phyloP scores from a whole-genome alignment of 208 protist species.

The Tritrichomonas foetus region DNA sequence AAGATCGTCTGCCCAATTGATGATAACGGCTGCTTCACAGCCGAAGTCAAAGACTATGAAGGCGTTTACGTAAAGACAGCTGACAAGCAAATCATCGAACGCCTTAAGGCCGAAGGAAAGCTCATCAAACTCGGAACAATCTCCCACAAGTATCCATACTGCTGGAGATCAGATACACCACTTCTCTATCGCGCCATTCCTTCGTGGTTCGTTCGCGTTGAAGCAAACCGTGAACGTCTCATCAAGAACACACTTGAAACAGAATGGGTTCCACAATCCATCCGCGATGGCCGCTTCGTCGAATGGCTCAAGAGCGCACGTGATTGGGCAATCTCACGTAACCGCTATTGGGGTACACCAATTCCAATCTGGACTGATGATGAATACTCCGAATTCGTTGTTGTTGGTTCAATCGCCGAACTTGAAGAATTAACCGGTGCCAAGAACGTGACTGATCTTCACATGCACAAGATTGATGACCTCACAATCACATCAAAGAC shows the following conservation, averaged over 20 bases:
- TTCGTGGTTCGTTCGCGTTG: constrained; percentile 97
- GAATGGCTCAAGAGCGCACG: constrained; percentile 94
- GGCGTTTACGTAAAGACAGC: constrained; percentile 92
- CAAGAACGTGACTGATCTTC: constrained; percentile 78
- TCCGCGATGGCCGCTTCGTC: constrained; percentile 92
- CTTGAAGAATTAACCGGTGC: constrained; percentile 70
- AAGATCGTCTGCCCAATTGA: constrained; percentile 92
- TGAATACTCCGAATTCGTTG: constrained; percentile 82
- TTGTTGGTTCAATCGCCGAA: constrained; percentile 86
- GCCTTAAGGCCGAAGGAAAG: constrained; percentile 76
- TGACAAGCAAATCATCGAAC: constrained; percentile 83
- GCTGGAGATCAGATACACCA: constrained; percentile 95
- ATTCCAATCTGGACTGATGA: constrained; percentile 91
- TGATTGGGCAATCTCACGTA: constrained; percentile 97
- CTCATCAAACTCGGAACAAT: constrained; percentile 76
- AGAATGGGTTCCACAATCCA: constrained; percentile 92
- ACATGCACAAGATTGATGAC: constrained; percentile 89
- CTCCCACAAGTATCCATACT: constrained; percentile 98
- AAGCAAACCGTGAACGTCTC: constrained; percentile 82
- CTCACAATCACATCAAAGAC: constrained; percentile 91
- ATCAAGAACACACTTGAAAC: constrained; percentile 82
- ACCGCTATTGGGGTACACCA: constrained; percentile 88
- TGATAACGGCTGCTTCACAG: constrained; percentile 86
- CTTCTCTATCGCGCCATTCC: constrained; percentile 89
- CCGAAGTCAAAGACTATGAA: constrained; percentile 81